phyloP scores from a whole-genome alignment of 1,139 yeast species.

The Saccharomyces hybrid region DNA sequence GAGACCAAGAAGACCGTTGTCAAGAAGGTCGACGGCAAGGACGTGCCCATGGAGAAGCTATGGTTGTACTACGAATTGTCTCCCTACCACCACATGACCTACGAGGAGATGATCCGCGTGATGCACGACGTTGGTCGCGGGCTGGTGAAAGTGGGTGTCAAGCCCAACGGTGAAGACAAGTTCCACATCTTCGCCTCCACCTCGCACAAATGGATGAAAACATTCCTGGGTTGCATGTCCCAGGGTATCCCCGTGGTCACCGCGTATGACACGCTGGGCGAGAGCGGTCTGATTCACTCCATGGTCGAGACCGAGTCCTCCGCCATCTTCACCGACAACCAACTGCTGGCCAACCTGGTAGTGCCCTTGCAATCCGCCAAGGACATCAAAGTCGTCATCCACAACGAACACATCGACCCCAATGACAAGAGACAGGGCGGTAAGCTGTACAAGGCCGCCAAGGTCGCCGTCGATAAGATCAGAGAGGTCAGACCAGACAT shows the following conservation, averaged over 20 bases:
- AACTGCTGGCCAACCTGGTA: no score
- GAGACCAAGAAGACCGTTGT: slow-evolving; percentile 67
- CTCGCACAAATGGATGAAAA: slow-evolving; percentile 84
- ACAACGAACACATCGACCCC: no score
- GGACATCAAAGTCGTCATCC: no score
- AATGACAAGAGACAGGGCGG: no score
- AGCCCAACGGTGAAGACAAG: slow-evolving; percentile 52
- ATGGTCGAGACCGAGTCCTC: slow-evolving; percentile 52
- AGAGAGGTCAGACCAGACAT: slow-evolving; percentile 69
- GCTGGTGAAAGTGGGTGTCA: slow-evolving; percentile 63
- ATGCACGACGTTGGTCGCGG: slow-evolving; percentile 66
- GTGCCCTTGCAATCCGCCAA: no score
- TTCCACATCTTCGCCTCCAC: slow-evolving; percentile 83
- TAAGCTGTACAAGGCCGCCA: slow-evolving; percentile 39
- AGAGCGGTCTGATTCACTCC: slow-evolving; percentile 82
- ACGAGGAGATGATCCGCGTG: slow-evolving; percentile 45
- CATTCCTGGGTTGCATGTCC: slow-evolving; percentile 67
- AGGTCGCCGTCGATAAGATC: slow-evolving; percentile 47
- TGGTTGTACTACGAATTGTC: slow-evolving; percentile 84
- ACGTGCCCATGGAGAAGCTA: slow-evolving; percentile 62
- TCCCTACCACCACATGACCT: slow-evolving; percentile 45
- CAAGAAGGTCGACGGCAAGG: slow-evolving; percentile 73
- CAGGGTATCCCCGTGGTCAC: slow-evolving; percentile 86
- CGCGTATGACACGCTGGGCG: slow-evolving; percentile 95
- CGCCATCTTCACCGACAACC: no score